These are phyloP conservation scores for Scedosporium aurantiacum DNA, from an alignment of 2,329 filamentous ascomycete species.

Conservation along the genomic window DNA sequence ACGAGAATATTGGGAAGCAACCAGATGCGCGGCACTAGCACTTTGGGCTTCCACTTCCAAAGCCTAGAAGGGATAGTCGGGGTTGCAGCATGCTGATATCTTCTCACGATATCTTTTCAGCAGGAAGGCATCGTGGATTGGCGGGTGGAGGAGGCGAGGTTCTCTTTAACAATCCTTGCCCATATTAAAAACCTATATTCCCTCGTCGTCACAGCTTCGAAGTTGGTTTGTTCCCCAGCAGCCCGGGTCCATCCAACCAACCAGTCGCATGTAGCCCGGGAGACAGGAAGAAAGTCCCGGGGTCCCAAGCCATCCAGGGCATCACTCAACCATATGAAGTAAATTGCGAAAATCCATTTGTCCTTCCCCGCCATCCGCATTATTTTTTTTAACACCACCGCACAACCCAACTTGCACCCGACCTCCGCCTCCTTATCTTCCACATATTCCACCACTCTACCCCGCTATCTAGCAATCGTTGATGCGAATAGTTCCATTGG, in stretches of 20 bases:
- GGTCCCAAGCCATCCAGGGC: neutral
- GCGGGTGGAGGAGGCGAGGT: neutral
- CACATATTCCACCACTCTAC: neutral
- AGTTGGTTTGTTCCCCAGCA: neutral
- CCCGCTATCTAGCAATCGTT: neutral
- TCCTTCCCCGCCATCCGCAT: neutral
- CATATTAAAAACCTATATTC: neutral
- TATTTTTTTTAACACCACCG: neutral
- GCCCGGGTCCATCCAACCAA: neutral
- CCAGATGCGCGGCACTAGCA: no score
- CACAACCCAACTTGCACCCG: neutral
- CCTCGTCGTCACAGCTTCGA: neutral
- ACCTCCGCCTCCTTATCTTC: neutral
- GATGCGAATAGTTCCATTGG: neutral
- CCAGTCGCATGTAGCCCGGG: neutral
- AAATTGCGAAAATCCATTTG: neutral
- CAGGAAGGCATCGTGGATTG: neutral
- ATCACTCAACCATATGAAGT: no score
- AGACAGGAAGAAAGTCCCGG: neutral
- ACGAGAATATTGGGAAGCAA: no score
- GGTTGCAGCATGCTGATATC: neutral
- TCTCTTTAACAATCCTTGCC: neutral
- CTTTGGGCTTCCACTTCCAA: no score
- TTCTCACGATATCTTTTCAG: no score
- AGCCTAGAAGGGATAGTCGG: no score